These are phyloP conservation scores for Exophiala mesophila DNA, from an alignment of 2,329 filamentous ascomycete genomes.

Conservation along the genomic window DNA sequence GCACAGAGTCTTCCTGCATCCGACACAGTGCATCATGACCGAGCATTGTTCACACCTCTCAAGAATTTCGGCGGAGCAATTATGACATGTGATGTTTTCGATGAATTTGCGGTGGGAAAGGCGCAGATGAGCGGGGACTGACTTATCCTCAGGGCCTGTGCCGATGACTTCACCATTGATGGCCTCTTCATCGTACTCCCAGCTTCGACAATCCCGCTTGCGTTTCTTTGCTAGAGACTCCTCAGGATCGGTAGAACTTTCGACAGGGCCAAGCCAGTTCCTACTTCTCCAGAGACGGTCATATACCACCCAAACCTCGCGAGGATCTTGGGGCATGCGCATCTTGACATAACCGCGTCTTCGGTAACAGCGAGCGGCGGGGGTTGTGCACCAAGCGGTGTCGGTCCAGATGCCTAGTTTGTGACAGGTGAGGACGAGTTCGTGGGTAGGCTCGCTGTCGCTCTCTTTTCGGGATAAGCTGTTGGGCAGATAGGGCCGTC, in stretches of 20 bases:
- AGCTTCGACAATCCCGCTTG: conserved; percentile 44
- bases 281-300: conserved; percentile 56
- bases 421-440: conserved; percentile 55
- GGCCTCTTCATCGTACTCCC: conserved; percentile 53
- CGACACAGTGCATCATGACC: conserved; percentile 58
- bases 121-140: conserved; percentile 50
- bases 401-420: conserved; percentile 58
- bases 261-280: conserved; percentile 51
- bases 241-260: conserved; percentile 11
- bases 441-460: conserved; percentile 57
- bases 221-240: conserved; percentile 26
- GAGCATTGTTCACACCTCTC: conserved; percentile 59
- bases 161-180: conserved; percentile 53
- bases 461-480: conserved; percentile 54
- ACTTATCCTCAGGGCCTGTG: conserved; percentile 48
- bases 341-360: conserved; percentile 54
- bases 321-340: conserved; percentile 50
- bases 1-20: conserved; percentile 56
- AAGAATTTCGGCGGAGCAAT: conserved; percentile 49
- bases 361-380: conserved; percentile 52
- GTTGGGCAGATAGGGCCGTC: conserved; percentile 54
- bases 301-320: conserved; percentile 59
- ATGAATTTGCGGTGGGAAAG: conserved; percentile 51
- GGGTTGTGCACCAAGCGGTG: conserved; percentile 57
- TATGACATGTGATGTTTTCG: conserved; percentile 50